Base-by-base conservation (phyloP, 2,329 filamentous ascomycete genomes). In the Hypoxylon sp. region DNA sequence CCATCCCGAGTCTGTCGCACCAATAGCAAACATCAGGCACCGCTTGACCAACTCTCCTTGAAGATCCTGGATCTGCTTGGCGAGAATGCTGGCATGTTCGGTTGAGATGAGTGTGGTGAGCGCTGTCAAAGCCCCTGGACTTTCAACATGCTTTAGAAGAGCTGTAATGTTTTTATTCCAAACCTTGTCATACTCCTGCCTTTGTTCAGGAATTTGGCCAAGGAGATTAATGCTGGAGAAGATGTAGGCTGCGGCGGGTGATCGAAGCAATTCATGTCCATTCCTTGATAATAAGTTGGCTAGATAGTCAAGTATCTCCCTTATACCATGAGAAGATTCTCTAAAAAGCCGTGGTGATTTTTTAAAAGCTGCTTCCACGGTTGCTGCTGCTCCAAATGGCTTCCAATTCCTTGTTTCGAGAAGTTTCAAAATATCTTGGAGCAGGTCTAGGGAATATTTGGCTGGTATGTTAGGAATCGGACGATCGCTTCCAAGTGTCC, bases 231-330 rank as follows among this genome's bases (percentile, higher is more conserved):
- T 80, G 9, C 89, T 87, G 0, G 89, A 86, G 6, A 94, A 81
- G 0, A 97, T 77, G 53, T 90, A 85, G 1, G 85, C 78, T 0
- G 88, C 87, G 0, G 93, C 94, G 0, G 91, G 87, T 0, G 92
- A 94, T 1, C 85, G 78, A 2, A 94, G 78, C 14, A 96, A 79
- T 1, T 81, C 78, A 0, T 85, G 81, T 12, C 91, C 81, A 65
- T 89, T 81, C 0, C 87, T 80, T 19, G 82, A 77, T 3, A 91
- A 78, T 43, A 91, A 87, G 0, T 71, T 68, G 1, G 78, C 76
- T 2, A 89, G 78, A 14, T 84, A 77, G 0, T 80, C 73, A 3
- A 82, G 77, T 11, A 89, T 77, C 1, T 77, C 71, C 5, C 72
- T 54, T 1, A 74, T 71, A 1, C 71, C 72, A 2, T 71, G 67